phyloP scores from a whole-genome alignment of 179 eudicot species.

The Beta macrorhiza region DNA sequence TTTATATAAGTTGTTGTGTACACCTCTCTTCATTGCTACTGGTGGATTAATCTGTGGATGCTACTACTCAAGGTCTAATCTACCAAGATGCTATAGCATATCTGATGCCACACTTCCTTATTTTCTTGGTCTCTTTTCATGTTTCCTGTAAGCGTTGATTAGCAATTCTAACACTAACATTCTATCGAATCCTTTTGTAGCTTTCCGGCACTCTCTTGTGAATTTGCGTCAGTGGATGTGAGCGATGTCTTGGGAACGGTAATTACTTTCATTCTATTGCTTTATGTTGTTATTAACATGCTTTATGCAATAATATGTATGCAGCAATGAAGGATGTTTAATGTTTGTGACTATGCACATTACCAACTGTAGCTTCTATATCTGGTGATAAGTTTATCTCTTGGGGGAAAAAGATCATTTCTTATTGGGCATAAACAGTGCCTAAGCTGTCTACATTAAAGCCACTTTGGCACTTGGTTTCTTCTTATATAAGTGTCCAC shows the following conservation, averaged over 20 bases:
- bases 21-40: not conserved
- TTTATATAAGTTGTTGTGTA: not conserved
- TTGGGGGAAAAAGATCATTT: not conserved
- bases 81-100: not conserved
- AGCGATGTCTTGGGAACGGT: slow-evolving; percentile 97
- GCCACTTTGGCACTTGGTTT: not conserved
- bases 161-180: slow-evolving; percentile 20
- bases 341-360: not conserved
- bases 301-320: slow-evolving; percentile 14
- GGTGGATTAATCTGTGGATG: not conserved
- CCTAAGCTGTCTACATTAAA: not conserved
- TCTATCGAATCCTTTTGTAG: slow-evolving; percentile 38
- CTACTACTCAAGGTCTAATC: not conserved
- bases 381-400: not conserved
- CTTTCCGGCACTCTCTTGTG: slow-evolving; percentile 97
- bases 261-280: slow-evolving; percentile 36
- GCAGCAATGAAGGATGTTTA: not conserved
- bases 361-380: not conserved
- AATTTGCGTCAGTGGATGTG: slow-evolving; percentile 97
- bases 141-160: not conserved
- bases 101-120: not conserved
- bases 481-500: not conserved
- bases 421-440: slow-evolving; percentile 5
- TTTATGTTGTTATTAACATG: slow-evolving; percentile 14
- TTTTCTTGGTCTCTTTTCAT: not conserved